Percentiles rank a stretch among this genome's conserved stretches.
Conservation (phyloP, 2,329 filamentous ascomycete species). For the Fusarium sp. region DNA sequence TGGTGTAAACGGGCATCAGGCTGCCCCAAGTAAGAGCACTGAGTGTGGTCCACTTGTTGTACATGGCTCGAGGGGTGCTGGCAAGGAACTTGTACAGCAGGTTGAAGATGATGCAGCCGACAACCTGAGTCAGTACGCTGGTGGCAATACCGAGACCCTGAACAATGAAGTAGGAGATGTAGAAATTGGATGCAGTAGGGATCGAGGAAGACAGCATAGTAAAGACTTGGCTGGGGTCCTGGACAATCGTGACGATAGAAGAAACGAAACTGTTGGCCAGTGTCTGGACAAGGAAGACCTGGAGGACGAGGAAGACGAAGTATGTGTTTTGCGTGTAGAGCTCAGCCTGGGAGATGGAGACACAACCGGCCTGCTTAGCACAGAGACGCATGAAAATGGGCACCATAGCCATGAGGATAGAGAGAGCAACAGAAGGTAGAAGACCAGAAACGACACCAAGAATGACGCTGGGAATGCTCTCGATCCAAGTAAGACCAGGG, state of each 20-base stretch:
- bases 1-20: constrained; percentile 78
- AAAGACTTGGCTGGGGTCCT: constrained; percentile 71
- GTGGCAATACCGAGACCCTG: constrained; percentile 85
- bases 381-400: constrained; percentile 73
- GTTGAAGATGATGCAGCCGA: constrained; percentile 74
- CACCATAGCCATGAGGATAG: constrained; percentile 84
- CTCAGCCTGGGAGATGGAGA: constrained; percentile 83
- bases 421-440: constrained; percentile 80
- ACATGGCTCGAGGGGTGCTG: constrained; percentile 82
- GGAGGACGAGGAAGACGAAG: constrained; percentile 91
- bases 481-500: constrained; percentile 79
- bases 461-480: constrained; percentile 73
- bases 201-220: constrained; percentile 75
- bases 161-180: constrained; percentile 88
- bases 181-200: constrained; percentile 90
- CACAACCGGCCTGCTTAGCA: constrained; percentile 82
- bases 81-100: constrained; percentile 76
- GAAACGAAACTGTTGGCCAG: constrained; percentile 81
- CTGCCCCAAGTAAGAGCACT: constrained; percentile 80
- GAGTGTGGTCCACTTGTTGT: constrained; percentile 76
- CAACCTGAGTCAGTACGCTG: constrained; percentile 75
- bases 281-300: constrained; percentile 91
- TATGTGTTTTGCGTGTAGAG: constrained; percentile 92
- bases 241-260: constrained; percentile 70
- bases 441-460: constrained; percentile 86